Percentiles rank a stretch among this genome's conserved stretches.
phyloP scores from a whole-genome alignment of 257 asterid genomes.

The Handroanthus guayacan region DNA sequence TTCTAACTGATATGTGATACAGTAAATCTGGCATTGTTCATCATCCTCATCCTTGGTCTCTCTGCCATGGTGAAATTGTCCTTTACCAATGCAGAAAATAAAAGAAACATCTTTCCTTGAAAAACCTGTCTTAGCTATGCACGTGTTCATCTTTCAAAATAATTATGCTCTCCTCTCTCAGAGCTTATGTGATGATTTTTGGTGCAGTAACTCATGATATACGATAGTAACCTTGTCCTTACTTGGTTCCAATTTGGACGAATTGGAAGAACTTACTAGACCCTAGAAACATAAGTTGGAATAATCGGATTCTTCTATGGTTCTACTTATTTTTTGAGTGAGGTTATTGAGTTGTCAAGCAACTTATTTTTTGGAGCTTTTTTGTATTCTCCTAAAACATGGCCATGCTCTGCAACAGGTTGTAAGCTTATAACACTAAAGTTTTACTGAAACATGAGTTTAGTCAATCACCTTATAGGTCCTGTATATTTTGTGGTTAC shows the following conservation, averaged over 20 bases:
- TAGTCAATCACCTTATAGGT: slow-evolving; percentile 5
- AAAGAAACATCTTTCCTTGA: not conserved
- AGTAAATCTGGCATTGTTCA: not conserved
- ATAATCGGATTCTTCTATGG: too few relatives aligned
- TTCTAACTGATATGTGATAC: not conserved
- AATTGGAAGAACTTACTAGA: slow-evolving; percentile 2
- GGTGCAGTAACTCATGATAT: not conserved
- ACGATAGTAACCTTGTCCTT: not conserved
- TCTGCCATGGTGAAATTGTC: slow-evolving; percentile 16
- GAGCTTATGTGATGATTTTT: not conserved
- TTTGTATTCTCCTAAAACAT: slow-evolving; percentile 7
- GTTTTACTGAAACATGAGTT: slow-evolving; percentile 10
- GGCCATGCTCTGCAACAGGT: not conserved
- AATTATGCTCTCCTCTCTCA: slow-evolving; percentile 4
- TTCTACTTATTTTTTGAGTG: not conserved
- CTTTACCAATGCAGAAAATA: not conserved
- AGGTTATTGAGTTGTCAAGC: slow-evolving; percentile 6
- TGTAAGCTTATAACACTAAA: not conserved
- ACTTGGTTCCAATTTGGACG: slow-evolving; percentile 14
- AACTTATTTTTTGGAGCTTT: slow-evolving; percentile 17
- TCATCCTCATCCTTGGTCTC: slow-evolving; percentile 7
- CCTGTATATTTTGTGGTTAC: slow-evolving; percentile 5
- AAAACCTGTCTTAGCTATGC: not conserved
- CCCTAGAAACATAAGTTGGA: slow-evolving; percentile 6
- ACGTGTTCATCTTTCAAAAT: not conserved